Base-by-base conservation (phyloP, 306 rosid species). In the Cucumis melo region DNA sequence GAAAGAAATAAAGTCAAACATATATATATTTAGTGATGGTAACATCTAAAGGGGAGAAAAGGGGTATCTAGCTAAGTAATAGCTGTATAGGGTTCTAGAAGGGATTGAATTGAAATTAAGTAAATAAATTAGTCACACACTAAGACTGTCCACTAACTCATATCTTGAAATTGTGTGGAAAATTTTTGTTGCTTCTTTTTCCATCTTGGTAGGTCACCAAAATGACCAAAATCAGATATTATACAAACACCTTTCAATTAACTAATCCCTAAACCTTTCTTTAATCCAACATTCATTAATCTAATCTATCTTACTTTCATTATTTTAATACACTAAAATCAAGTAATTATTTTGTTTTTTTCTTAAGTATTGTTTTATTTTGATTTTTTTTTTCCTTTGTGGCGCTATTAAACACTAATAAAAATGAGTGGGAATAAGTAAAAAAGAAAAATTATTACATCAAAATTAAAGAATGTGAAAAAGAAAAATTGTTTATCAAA, bases 201-300 rank as follows among this genome's bases (percentile, higher is more conserved):
- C 77, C 60, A 27, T 73, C 61, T 73, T 74, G 77, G 63, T 74
- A 74, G 77, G 64, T 74, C 63, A 74, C 77, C 77, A 74, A 74
- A 73, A 46, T 51, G 77, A 74, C 63, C 63, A 74, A 53, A 12
- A 10, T 3, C 14, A 74, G 1, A 53, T 10, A 12, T 44, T 21
- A 7, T 41, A 10, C 29, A 14, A 20, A 2, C 2, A 67, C 74
- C 36, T 67, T 66, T 66, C 15, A 38, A 67, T 67, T 41, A n/a
- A 20, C 24, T 67, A 67, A 66, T 66, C 32, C 41, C 53, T 38
- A 6, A 6, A 46, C 48, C n/a, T 61, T 61, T 14, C 5, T 61
- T 64, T 64, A 38, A 65, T 34, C 44, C 67, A 61, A 32, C 8
- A 62, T 62, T 15, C 10, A 29, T 29, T 62, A 62, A 46, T 12